These are phyloP conservation scores for Lactifluus hygrophoroides DNA, from an alignment of 768 basidiomycete species.

Conservation along the genomic window DNA sequence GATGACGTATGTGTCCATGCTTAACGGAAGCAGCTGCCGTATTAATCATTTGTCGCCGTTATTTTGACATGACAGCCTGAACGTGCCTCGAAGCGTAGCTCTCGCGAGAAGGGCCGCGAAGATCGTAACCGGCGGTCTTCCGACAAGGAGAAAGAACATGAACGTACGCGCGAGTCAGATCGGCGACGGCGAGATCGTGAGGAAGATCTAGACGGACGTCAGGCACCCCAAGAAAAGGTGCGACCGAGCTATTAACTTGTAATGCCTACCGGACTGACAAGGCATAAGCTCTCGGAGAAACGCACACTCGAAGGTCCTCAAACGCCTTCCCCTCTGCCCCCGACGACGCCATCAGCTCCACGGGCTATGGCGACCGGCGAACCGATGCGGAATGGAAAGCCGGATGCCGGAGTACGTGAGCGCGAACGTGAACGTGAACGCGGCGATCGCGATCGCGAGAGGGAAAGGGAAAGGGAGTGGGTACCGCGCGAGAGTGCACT, in stretches of 20 bases:
- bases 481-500: constrained; percentile 15
- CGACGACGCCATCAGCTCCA: constrained; percentile 59
- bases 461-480: constrained; percentile 32
- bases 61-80: constrained; percentile 47
- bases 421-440: constrained; percentile 44
- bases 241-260: constrained; percentile 13
- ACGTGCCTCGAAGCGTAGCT: constrained; percentile 69
- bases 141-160: constrained; percentile 58
- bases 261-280: background rate
- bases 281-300: constrained; percentile 38
- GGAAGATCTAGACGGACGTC: constrained; percentile 41
- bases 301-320: constrained; percentile 44
- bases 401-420: constrained; percentile 30
- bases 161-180: constrained; percentile 58
- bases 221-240: constrained; percentile 51
- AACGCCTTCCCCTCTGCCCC: constrained; percentile 34
- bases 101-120: constrained; percentile 69
- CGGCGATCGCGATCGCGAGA: constrained; percentile 38
- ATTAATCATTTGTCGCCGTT: background rate
- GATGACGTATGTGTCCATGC: constrained; percentile 52
- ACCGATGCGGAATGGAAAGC: constrained; percentile 33
- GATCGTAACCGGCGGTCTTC: constrained; percentile 56
- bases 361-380: constrained; percentile 57
- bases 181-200: constrained; percentile 61
- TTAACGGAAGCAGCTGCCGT: background rate